Evolutionary conservation across 2,329 filamentous ascomycete species (phyloP).

Genomic region (Decorospora gaudefroyi): DNA sequence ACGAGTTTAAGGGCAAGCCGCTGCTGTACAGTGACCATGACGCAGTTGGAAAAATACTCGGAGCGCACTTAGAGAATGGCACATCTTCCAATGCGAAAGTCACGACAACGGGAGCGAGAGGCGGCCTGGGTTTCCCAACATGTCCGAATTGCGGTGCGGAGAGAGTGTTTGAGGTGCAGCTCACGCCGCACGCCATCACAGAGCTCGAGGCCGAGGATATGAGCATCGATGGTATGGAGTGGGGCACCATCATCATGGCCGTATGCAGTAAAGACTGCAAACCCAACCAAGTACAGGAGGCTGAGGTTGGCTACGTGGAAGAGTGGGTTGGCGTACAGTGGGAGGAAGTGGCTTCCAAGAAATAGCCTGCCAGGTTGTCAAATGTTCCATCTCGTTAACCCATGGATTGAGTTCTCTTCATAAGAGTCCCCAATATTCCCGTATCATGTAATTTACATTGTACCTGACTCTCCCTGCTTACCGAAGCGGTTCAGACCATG

Average conservation of each 20-base stretch:
- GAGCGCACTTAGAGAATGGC: constrained; percentile 36
- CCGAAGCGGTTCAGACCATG: too few relatives aligned
- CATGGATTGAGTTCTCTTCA: too few relatives aligned
- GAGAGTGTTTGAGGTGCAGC: constrained; percentile 87
- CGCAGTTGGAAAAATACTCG: constrained; percentile 68
- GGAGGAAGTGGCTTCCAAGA: constrained; percentile 68
- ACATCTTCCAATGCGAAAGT: constrained; percentile 35
- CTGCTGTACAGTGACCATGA: constrained; percentile 82
- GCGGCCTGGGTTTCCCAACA: constrained; percentile 63
- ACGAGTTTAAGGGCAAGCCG: constrained; percentile 55
- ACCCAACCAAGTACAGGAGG: constrained; percentile 61
- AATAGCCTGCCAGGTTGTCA: constrained; percentile 16
- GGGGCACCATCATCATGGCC: constrained; percentile 88
- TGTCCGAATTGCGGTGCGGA: constrained; percentile 76
- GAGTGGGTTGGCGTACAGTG: constrained; percentile 99
- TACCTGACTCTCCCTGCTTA: too few relatives aligned
- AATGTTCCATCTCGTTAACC: too few relatives aligned
- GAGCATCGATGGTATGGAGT: constrained; percentile 85
- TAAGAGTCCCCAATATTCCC: too few relatives aligned
- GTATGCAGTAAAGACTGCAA: constrained; percentile 83
- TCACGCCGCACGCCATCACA: constrained; percentile 87
- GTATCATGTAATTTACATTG: too few relatives aligned
- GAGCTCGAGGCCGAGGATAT: constrained; percentile 78
- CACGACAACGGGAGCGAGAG: constrained; percentile 30
- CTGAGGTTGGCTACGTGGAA: constrained; percentile 77